A percentile compares a stretch with the other conserved stretches of the same genome.
phyloP scores from a whole-genome alignment of 2,329 filamentous ascomycete species.

The Colletotrichum aenigma region DNA sequence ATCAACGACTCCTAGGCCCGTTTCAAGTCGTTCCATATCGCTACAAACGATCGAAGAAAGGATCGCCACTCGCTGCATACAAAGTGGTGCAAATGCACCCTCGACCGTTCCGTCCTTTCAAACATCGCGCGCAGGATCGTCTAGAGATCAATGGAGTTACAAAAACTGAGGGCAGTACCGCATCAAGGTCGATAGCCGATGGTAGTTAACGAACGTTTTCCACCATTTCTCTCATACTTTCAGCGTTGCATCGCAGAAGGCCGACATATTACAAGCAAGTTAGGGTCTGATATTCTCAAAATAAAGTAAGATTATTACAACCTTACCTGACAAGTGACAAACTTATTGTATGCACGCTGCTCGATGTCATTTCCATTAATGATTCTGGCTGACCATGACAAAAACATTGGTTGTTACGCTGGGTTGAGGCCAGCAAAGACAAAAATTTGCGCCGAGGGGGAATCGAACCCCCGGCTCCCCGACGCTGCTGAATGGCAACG shows the following conservation, averaged over 20 bases:
- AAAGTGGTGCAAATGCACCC: background rate
- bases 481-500: background rate
- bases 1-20: background rate
- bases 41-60: background rate
- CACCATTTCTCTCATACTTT: background rate
- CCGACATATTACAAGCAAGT: background rate
- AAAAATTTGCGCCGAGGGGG: background rate
- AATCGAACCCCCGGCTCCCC: constrained; percentile 4
- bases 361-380: background rate
- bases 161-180: background rate
- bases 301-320: background rate
- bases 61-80: background rate
- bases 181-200: background rate
- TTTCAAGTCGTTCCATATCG: background rate
- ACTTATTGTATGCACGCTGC: background rate
- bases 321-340: background rate
- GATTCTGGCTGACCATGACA: background rate
- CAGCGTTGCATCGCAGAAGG: background rate
- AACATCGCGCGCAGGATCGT: background rate
- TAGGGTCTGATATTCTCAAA: background rate
- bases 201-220: background rate
- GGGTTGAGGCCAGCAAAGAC: too few relatives aligned
- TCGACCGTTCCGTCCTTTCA: background rate
- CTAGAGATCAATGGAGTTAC: background rate
- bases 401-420: background rate